Evolutionary conservation across 495 filamentous ascomycete genomes (phyloP).

Genomic region (Aspergillus sparsus): DNA sequence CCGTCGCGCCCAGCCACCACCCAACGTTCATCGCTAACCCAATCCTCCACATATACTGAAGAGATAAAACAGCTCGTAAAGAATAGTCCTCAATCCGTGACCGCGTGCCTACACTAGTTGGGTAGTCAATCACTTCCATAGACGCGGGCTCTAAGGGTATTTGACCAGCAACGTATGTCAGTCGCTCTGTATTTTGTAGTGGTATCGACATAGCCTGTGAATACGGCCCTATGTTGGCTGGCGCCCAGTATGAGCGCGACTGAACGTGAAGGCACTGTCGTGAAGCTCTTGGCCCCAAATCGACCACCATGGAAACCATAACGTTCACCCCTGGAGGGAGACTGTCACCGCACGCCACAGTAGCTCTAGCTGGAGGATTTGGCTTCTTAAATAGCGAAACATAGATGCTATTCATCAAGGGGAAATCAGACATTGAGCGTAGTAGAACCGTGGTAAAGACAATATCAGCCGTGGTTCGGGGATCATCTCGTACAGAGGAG

Average conservation of each 20-base stretch:
- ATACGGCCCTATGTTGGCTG: constrained; percentile 97
- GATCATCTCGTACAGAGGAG: constrained; percentile 16
- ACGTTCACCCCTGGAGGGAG: constrained; percentile 61
- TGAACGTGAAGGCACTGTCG: constrained; percentile 82
- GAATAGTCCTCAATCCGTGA: constrained; percentile 38
- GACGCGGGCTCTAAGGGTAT: constrained; percentile 82
- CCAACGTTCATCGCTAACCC: constrained; percentile 68
- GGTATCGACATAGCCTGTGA: constrained; percentile 79
- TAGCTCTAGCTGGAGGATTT: constrained; percentile 83
- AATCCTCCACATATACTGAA: constrained; percentile 92
- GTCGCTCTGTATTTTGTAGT: constrained; percentile 29
- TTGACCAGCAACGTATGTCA: constrained; percentile 79
- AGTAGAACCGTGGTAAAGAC: constrained; percentile 75
- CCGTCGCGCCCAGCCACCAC: constrained; percentile 73
- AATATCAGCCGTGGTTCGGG: constrained; percentile 56
- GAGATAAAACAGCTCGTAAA: constrained; percentile 59
- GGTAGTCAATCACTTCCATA: constrained; percentile 57
- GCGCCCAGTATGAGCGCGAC: constrained; percentile 93
- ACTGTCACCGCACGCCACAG: constrained; percentile 70
- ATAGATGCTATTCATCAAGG: constrained; percentile 72
- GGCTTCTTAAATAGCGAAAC: constrained; percentile 65
- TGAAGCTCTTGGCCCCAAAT: constrained; percentile 32
- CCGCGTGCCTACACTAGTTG: constrained; percentile 6
- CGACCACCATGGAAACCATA: constrained; percentile 56
- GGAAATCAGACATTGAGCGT: constrained; percentile 76